A percentile compares a stretch with the other conserved stretches of the same genome.
Conservation (phyloP, 805 yeast genomes). For the Metschnikowia baotianmanensis region DNA sequence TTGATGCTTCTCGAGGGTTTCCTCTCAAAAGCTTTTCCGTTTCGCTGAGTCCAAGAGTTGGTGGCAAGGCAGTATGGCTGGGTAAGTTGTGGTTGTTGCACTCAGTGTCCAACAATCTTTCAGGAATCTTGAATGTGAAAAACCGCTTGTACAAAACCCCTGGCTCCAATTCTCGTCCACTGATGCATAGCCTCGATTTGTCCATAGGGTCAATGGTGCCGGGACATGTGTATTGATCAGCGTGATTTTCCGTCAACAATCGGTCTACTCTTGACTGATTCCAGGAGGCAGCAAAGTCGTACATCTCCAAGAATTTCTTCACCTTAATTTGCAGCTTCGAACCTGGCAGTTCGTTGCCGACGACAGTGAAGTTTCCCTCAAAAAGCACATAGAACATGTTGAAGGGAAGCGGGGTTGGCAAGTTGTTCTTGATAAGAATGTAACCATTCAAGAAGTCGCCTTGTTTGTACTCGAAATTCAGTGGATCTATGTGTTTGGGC, state of each 20-base stretch:
- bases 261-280: slow-evolving; percentile 37
- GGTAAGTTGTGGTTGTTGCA: slow-evolving; percentile 32
- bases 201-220: slow-evolving; percentile 28
- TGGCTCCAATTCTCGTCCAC: slow-evolving; percentile 20
- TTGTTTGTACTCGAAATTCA: slow-evolving; percentile 51
- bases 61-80: slow-evolving; percentile 36
- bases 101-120: slow-evolving; percentile 34
- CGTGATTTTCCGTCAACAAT: slow-evolving; percentile 26
- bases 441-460: slow-evolving; percentile 69
- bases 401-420: slow-evolving; percentile 46
- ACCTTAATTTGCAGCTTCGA: slow-evolving; percentile 25
- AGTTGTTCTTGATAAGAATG: slow-evolving; percentile 37
- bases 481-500: slow-evolving; percentile 30
- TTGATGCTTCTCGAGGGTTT: slow-evolving; percentile 9
- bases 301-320: slow-evolving; percentile 35
- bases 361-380: slow-evolving; percentile 46
- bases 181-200: slow-evolving; percentile 22
- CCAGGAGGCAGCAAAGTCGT: slow-evolving; percentile 49
- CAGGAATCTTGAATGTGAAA: slow-evolving; percentile 42
- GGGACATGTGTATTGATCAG: slow-evolving; percentile 17
- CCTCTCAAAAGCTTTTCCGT: slow-evolving; percentile 12
- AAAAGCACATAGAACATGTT: slow-evolving; percentile 61
- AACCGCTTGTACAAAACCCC: slow-evolving; percentile 32
- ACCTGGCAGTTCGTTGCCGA: slow-evolving; percentile 3
- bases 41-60: slow-evolving; percentile 32